These are phyloP conservation scores for Clitoria ternatea DNA, from an alignment of 306 rosid species.

Conservation along the genomic window DNA sequence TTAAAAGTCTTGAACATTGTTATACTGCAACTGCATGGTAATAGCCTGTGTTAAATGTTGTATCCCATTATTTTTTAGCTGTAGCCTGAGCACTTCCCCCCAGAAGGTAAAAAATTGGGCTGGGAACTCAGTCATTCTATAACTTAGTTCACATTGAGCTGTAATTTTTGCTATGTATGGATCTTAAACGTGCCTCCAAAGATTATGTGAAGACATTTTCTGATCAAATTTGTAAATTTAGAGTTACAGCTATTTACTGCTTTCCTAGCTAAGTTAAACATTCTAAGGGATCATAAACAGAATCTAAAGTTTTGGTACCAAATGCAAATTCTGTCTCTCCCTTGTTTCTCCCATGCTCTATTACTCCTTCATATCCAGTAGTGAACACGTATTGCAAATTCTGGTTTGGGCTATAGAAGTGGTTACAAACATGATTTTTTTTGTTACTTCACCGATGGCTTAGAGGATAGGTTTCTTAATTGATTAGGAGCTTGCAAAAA, in stretches of 20 bases:
- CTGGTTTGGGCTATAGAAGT: neutral
- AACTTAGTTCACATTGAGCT: constrained; percentile 9
- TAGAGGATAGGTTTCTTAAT: neutral
- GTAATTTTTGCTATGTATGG: constrained; percentile 28
- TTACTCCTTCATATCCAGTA: neutral
- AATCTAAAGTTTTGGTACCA: neutral
- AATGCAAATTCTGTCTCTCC: neutral
- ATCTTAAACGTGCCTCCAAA: constrained; percentile 20
- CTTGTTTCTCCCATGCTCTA: neutral
- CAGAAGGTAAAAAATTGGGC: constrained; percentile 10
- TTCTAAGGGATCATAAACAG: neutral
- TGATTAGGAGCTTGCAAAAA: neutral
- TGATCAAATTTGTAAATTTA: constrained; percentile 12
- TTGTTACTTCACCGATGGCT: neutral
- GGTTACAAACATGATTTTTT: neutral
- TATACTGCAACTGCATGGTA: neutral
- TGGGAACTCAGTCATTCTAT: neutral
- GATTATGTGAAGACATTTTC: constrained; percentile 5
- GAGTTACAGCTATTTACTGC: constrained; percentile 11
- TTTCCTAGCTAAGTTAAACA: neutral
- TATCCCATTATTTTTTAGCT: constrained; percentile 9
- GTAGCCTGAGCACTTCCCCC: neutral
- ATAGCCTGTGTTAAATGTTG: neutral
- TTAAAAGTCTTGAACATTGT: neutral
- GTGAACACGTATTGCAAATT: neutral